Conservation (phyloP, 805 yeast species). For the Teunomyces aglyptinius region DNA sequence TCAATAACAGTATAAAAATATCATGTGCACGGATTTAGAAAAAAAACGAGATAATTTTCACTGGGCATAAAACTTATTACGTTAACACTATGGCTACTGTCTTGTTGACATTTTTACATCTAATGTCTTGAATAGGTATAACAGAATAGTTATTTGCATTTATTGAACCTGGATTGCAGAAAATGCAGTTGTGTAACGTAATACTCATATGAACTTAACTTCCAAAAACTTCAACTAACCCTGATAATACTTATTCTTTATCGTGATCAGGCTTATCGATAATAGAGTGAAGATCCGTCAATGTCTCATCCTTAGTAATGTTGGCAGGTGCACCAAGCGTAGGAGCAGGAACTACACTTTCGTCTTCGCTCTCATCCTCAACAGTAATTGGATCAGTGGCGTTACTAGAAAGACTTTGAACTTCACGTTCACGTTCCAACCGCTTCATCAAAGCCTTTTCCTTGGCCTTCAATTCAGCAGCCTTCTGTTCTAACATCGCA, state of each 20-base stretch:
- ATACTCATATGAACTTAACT: no score
- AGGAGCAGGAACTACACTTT: background rate
- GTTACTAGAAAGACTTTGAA: conserved; percentile 6
- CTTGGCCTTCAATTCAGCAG: conserved; percentile 66
- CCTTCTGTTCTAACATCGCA: conserved; percentile 72
- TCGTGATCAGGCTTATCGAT: conserved; percentile 12
- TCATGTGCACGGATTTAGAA: no score
- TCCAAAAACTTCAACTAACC: no score
- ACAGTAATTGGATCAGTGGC: background rate
- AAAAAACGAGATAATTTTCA: no score
- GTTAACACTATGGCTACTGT: no score
- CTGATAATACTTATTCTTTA: background rate
- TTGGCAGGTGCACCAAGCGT: conserved; percentile 1
- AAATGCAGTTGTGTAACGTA: background rate
- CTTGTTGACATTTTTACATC: no score
- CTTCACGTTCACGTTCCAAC: conserved; percentile 21
- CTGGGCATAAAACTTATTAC: no score
- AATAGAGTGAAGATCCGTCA: conserved; percentile 49
- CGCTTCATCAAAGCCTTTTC: conserved; percentile 53
- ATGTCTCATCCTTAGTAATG: conserved; percentile 48
- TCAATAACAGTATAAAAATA: no score
- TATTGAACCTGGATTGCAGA: background rate
- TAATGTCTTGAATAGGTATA: no score
- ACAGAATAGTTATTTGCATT: background rate
- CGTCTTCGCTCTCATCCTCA: conserved; percentile 4